Percentiles rank a stretch among this genome's conserved stretches.
Evolutionary conservation across 2,329 filamentous ascomycete species (phyloP).

Genomic region (Mollisiaceae sp.): DNA sequence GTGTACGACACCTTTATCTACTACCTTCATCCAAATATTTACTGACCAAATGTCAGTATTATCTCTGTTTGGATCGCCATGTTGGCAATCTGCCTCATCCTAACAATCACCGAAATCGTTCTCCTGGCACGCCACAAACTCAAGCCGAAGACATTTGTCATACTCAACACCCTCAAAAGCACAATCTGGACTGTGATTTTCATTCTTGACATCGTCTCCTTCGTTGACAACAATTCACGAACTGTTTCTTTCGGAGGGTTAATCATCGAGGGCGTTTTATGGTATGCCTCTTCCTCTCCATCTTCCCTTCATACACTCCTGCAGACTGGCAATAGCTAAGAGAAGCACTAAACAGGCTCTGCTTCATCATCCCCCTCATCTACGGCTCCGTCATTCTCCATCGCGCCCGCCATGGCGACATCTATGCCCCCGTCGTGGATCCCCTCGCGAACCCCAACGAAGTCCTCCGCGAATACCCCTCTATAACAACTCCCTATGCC

Average conservation of each 20-base stretch:
- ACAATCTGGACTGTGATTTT: constrained; percentile 31
- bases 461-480: constrained; percentile 4
- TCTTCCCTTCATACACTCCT: not conserved
- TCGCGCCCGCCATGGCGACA: constrained; percentile 20
- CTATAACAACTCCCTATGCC: constrained; percentile 1
- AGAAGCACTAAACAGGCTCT: constrained; percentile 23
- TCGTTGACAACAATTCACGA: constrained; percentile 7
- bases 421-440: constrained; percentile 22
- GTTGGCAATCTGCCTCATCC: constrained; percentile 26
- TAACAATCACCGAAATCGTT: constrained; percentile 37
- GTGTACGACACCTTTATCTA: constrained; percentile 12
- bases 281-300: constrained; percentile 21
- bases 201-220: constrained; percentile 29
- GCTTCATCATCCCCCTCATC: constrained; percentile 36
- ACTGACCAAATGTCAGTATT: constrained; percentile 15
- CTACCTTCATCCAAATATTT: not conserved
- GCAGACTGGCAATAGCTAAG: not conserved
- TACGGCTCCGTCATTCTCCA: constrained; percentile 36
- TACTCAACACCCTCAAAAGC: constrained; percentile 34
- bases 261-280: constrained; percentile 29
- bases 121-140: constrained; percentile 33
- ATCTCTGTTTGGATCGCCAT: constrained; percentile 29
- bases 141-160: constrained; percentile 33
- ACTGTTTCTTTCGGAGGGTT: constrained; percentile 20
- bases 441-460: constrained; percentile 9